Percentiles rank a stretch among this genome's conserved stretches.
Conservation (phyloP, 257 asterid species). For the Solanum habrochaites region DNA sequence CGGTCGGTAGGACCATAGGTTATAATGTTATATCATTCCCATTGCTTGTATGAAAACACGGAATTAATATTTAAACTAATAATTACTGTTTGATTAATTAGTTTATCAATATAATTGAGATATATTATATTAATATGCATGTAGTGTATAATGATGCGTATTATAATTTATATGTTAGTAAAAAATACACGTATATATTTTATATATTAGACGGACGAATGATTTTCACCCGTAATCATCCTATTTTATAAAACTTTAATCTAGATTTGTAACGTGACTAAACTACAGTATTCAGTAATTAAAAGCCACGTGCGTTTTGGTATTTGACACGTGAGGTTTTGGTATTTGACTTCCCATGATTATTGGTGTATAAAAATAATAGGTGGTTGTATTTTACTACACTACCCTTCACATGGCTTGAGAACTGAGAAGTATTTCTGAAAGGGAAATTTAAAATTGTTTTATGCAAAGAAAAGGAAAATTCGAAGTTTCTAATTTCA, state of each 20-base stretch:
- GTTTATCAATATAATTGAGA: accelerated
- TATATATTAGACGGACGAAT: background rate
- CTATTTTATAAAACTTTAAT: background rate
- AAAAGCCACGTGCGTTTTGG: background rate
- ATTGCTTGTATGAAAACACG: background rate
- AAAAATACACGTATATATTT: background rate
- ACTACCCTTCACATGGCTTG: background rate
- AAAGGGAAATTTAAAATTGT: background rate
- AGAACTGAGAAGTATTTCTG: background rate
- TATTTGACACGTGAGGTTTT: background rate
- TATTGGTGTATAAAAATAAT: background rate
- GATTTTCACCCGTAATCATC: background rate
- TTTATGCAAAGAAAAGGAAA: background rate
- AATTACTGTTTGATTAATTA: too few species aligned
- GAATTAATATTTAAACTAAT: background rate
- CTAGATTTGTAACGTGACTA: background rate
- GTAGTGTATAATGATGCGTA: background rate
- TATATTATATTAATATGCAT: too few species aligned
- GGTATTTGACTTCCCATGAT: background rate
- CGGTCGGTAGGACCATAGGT: background rate
- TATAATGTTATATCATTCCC: background rate
- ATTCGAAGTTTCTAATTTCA: background rate
- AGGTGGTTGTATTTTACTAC: background rate
- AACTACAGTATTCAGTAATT: background rate
- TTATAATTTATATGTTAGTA: background rate